Evolutionary conservation across 2,329 filamentous ascomycete species (phyloP).

Genomic region (Drechslerella dactyloides): DNA sequence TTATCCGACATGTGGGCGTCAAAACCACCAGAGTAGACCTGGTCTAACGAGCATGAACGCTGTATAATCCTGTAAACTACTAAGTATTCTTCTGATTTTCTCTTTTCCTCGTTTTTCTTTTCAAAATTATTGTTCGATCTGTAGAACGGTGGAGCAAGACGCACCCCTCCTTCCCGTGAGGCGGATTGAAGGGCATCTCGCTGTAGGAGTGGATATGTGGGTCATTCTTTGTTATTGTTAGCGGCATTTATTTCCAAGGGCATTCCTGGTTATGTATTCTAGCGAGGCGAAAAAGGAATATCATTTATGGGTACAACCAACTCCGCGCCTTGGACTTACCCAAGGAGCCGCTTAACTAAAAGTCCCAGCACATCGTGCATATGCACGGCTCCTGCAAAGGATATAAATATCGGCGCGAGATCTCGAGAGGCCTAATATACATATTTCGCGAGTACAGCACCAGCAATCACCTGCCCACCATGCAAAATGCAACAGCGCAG

Average conservation of each 20-base stretch:
- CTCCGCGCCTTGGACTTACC: not conserved
- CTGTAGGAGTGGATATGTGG: not conserved
- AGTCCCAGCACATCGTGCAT: too few species aligned
- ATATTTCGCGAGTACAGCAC: too few species aligned
- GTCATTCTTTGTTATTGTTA: not conserved
- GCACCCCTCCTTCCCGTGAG: not conserved
- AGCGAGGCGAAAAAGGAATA: not conserved
- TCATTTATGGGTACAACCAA: not conserved
- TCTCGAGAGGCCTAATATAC: too few species aligned
- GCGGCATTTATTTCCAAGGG: not conserved
- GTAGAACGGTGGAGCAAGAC: not conserved
- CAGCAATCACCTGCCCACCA: too few species aligned
- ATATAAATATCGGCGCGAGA: too few species aligned
- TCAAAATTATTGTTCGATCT: not conserved
- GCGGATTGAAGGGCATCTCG: not conserved
- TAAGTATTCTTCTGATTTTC: conserved; percentile 15
- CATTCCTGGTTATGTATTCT: conserved; percentile 1
- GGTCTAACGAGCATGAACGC: conserved; percentile 11
- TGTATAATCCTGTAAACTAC: conserved; percentile 5
- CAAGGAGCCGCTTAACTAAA: not conserved
- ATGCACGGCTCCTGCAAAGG: too few species aligned
- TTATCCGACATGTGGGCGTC: conserved; percentile 37
- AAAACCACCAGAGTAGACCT: conserved; percentile 24
- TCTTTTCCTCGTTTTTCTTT: conserved; percentile 5
- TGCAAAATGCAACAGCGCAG: too few species aligned